phyloP scores from a whole-genome alignment of 768 basidiomycete species.

The Calocybe cyanea region DNA sequence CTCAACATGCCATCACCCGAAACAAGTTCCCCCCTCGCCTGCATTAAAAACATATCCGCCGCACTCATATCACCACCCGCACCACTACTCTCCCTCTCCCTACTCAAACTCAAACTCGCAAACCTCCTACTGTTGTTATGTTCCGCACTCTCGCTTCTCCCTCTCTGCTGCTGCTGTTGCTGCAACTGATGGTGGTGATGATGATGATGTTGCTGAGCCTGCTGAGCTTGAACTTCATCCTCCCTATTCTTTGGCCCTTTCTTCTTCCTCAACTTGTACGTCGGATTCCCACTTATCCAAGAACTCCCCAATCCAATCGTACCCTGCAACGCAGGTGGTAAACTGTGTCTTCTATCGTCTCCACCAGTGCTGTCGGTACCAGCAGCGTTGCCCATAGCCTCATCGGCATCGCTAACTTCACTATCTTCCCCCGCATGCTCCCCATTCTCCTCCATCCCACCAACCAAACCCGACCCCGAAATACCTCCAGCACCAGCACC shows the following conservation, averaged over 20 bases:
- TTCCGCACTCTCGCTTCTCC: conserved; percentile 20
- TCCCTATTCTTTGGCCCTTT: conserved; percentile 46
- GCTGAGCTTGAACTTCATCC: too few species aligned
- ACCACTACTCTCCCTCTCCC: conserved; percentile 19
- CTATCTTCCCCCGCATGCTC: conserved; percentile 24
- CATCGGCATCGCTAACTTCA: conserved; percentile 22
- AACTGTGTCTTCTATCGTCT: conserved; percentile 11
- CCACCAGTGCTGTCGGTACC: conserved; percentile 18
- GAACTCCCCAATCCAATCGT: conserved; percentile 53
- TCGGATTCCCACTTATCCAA: conserved; percentile 80
- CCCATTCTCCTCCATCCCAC: conserved; percentile 13
- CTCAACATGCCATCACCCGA: conserved; percentile 28
- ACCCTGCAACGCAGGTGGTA: conserved; percentile 18
- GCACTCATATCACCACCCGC: conserved; percentile 37
- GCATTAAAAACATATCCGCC: conserved; percentile 64
- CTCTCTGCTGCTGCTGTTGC: too few species aligned
- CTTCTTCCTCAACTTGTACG: conserved; percentile 87
- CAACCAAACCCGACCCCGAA: too few species aligned
- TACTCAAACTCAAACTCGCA: conserved; percentile 19
- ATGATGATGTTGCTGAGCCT: too few species aligned
- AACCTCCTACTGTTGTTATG: conserved; percentile 11
- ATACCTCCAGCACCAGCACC: too few species aligned
- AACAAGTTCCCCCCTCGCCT: conserved; percentile 54
- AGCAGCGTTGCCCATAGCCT: conserved; percentile 18
- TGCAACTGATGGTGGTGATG: too few species aligned